These are phyloP conservation scores for Senna siamea DNA, from an alignment of 306 rosid species.

Conservation along the genomic window DNA sequence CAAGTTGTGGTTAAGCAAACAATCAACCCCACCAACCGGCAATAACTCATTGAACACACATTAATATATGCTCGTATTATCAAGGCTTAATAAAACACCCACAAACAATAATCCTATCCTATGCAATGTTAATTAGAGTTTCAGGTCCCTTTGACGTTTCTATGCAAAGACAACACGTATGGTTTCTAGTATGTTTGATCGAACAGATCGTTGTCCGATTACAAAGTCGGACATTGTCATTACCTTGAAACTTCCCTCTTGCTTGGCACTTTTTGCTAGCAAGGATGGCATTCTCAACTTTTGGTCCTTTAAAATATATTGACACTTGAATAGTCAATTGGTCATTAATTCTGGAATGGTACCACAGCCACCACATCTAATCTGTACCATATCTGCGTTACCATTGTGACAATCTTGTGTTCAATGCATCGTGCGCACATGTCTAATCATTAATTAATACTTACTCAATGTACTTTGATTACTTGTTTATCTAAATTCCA, in stretches of 20 bases:
- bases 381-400: slow-evolving; percentile 8
- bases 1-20: slow-evolving; percentile 30
- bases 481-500: too few species aligned
- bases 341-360: slow-evolving; percentile 32
- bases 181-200: slow-evolving; percentile 28
- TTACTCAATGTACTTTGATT: too few species aligned
- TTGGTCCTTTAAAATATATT: slow-evolving; percentile 22
- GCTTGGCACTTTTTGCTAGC: slow-evolving; percentile 29
- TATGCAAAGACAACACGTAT: slow-evolving; percentile 2
- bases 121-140: too few species aligned
- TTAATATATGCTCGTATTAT: too few species aligned
- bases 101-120: not conserved
- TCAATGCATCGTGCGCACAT: slow-evolving; percentile 39
- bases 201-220: slow-evolving; percentile 5
- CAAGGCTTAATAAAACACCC: too few species aligned
- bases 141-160: slow-evolving; percentile 17
- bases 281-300: slow-evolving; percentile 32
- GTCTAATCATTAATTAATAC: slow-evolving; percentile 2
- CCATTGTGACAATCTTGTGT: slow-evolving; percentile 17
- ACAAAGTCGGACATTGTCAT: not conserved
- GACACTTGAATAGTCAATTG: slow-evolving; percentile 36
- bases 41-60: slow-evolving; percentile 38
- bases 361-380: slow-evolving; percentile 35
- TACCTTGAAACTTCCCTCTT: slow-evolving; percentile 41
- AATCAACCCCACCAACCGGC: slow-evolving; percentile 46